Evolutionary conservation across 2,329 filamentous ascomycete species (phyloP), one percentile per base, ranked within the genome.

Genomic region (Colletotrichum eremochloae): DNA sequence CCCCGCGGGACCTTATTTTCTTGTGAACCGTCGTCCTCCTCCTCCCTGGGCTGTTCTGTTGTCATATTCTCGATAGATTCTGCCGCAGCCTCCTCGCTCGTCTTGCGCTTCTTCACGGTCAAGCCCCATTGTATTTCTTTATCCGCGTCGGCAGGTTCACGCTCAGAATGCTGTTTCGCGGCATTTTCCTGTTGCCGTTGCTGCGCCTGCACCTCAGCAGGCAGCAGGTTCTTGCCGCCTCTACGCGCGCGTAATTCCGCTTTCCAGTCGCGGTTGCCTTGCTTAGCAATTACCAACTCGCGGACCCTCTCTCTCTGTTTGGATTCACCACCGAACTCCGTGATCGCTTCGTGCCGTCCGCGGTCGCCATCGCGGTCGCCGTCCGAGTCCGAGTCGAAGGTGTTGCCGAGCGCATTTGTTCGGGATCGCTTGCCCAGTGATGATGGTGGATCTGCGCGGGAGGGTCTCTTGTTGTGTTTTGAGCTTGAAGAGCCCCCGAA

Each of bases 231-330:
- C 80, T 85, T 90, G 75, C 87, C 82, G 69, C 82, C 82, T 48
- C 79, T 78, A 73, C 82, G 81, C 73, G 85, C 86, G 74, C 84
- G 84, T 73, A 83, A 81, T 69, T 90, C 88, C 70, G 86, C 84
- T 76, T 87, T 85, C 90, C 90, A 92, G 81, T 93, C 88, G 65
- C 87, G 84, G 80, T 93, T 93, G 74, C 83, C 81, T 76, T 88
- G 84, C 50, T 82, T 82, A 40, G 85, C 82, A 75, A 94, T 94
- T 24, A 93, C 83, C 56, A 90, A 83, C 9, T 85, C 76, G 72
- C 79, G 81, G 72, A 80, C 53, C 60, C 44, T 55, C 66, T 69
- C 33, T 76, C 80, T 71, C 55, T 83, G 79, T 74, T 80, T 75
- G 74, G 79, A 83, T 75, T 87, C 86, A 36, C 78, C 81, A 1